phyloP scores from a whole-genome alignment of 2,329 filamentous ascomycete genomes.

The Arthroderma uncinatum region DNA sequence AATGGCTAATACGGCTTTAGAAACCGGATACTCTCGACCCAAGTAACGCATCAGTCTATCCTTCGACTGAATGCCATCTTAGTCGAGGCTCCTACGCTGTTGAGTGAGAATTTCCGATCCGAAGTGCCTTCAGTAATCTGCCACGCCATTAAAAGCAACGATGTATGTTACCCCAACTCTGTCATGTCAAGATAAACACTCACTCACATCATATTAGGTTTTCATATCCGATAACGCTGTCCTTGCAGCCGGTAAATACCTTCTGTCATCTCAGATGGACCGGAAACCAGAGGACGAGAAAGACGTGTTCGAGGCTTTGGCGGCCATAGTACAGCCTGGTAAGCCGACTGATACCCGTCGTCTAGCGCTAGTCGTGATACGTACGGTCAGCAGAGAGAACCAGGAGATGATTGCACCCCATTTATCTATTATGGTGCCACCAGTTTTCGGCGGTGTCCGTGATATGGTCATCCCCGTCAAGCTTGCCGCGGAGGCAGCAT shows the following conservation, averaged over 20 bases:
- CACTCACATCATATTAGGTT: slow-evolving; percentile 39
- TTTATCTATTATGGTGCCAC: slow-evolving; percentile 63
- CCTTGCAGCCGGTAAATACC: slow-evolving; percentile 80
- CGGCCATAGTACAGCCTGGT: slow-evolving; percentile 64
- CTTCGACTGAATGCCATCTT: slow-evolving; percentile 82
- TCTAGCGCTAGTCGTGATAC: slow-evolving; percentile 72
- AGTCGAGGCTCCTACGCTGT: slow-evolving; percentile 60
- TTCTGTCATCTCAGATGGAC: slow-evolving; percentile 53
- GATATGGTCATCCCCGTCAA: slow-evolving; percentile 93
- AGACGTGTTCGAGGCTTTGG: slow-evolving; percentile 66
- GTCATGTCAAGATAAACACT: background rate
- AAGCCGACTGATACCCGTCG: slow-evolving; percentile 72
- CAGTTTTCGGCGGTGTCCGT: slow-evolving; percentile 80
- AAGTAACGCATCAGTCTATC: slow-evolving; percentile 67
- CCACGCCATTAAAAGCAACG: slow-evolving; percentile 66
- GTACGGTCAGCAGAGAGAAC: slow-evolving; percentile 69
- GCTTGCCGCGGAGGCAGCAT: slow-evolving; percentile 85
- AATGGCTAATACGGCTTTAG: slow-evolving; percentile 38
- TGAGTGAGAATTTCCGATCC: slow-evolving; percentile 58
- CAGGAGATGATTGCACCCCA: slow-evolving; percentile 74
- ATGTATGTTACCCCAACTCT: slow-evolving; percentile 44
- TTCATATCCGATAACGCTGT: slow-evolving; percentile 82
- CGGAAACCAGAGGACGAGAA: slow-evolving; percentile 64
- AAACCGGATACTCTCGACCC: slow-evolving; percentile 65
- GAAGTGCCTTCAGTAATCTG: slow-evolving; percentile 68